Base-by-base conservation (phyloP, 73 alveolate species). In the Paraurostyla sp. region DNA sequence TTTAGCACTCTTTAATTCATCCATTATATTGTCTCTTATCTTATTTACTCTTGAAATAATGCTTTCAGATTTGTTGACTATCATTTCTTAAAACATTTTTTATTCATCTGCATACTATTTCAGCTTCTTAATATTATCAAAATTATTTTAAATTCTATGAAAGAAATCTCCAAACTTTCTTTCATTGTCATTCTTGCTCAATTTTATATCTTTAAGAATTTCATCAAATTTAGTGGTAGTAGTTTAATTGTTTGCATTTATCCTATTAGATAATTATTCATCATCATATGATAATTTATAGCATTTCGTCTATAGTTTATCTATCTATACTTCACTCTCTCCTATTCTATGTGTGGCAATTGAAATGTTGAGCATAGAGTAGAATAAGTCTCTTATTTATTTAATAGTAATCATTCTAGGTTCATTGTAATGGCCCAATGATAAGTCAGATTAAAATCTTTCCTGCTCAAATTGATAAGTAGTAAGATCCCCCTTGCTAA, bases 401-500 rank as follows among this genome's bases (percentile, higher is more conserved):
- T 57, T 58, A 22, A 81, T 65, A 27, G 91, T 43, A 25, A 81
- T 6, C 83, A 57, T 81, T 42, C 91, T 81, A 13, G 91, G 91
- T 54, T 81, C 91, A 27, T 58, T 81, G 48, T 57, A 78, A 13
- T 78, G 54, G 9, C 40, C 76, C 3, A 23, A 54, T 2, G 46
- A 11, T 6, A 35, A 54, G 33, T 78, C 89, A 7, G 13, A 6
- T 0, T 23, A 4, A 29, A 32, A 51, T 18, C 4, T 4, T 9
- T 78, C 89, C 29, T 51, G 27, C 33, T 78, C 89, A 43, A n/a
- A 78, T 41, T 78, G 60, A 36, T 51, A 49, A 9, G 43, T 9
- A n/a, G 60, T 25, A 40, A 49, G 11, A 54, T 78, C 91, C 3
- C 65, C 71, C 27, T 54, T 32, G 18, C 58, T 71, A 11, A 51